Conservation (phyloP, 257 asterid species). For the Salvia splendens region DNA sequence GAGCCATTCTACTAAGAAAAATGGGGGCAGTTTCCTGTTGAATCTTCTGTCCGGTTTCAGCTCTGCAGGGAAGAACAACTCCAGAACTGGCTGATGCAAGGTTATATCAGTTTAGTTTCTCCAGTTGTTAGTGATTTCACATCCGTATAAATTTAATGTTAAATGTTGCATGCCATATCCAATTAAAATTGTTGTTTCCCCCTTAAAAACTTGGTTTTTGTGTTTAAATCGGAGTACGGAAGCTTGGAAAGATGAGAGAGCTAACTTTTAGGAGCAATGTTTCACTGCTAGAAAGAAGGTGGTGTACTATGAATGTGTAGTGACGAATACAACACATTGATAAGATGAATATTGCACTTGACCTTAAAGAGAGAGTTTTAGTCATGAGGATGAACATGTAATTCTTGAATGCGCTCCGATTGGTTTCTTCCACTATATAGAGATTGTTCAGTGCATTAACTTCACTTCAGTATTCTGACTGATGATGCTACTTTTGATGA, state of each 20-base stretch:
- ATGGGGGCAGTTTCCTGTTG: slow-evolving; percentile 55
- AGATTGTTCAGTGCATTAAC: not conserved
- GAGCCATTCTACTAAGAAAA: slow-evolving; percentile 44
- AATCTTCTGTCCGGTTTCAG: slow-evolving; percentile 72
- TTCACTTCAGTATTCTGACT: slow-evolving; percentile 26
- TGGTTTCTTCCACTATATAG: slow-evolving; percentile 1
- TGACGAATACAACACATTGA: not conserved
- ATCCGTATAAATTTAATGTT: not conserved
- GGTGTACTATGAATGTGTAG: not conserved
- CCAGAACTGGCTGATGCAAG: slow-evolving; percentile 7
- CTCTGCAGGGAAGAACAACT: slow-evolving; percentile 15
- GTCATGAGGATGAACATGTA: not conserved
- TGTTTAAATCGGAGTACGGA: not conserved
- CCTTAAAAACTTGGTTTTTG: not conserved
- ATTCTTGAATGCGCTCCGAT: not conserved
- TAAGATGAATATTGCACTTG: not conserved
- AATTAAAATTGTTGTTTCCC: slow-evolving; percentile 29
- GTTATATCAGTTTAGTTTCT: not conserved
- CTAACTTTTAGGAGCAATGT: not conserved
- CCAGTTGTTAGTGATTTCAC: not conserved
- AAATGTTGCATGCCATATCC: not conserved
- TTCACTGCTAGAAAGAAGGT: no score
- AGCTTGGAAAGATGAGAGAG: not conserved
- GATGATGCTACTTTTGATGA: slow-evolving; percentile 33
- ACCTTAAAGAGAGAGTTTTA: not conserved